A percentile compares a stretch with the other conserved stretches of the same genome.
Evolutionary conservation across 345 rosid genomes (phyloP).

Genomic region (Euphorbia tirucalli): DNA sequence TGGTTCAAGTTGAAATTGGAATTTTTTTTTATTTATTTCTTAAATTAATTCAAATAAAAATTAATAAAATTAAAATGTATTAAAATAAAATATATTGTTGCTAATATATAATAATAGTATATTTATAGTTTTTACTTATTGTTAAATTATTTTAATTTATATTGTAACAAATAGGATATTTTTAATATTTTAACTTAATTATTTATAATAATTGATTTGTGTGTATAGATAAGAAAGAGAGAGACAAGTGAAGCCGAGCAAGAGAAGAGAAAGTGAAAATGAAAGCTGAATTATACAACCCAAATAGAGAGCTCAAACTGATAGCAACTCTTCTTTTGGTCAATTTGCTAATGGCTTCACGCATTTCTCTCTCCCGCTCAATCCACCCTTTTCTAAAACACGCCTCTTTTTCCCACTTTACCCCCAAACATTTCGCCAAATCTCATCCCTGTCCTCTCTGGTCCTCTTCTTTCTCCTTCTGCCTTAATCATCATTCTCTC

Average conservation of each 20-base stretch:
- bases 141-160: no score
- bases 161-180: no score
- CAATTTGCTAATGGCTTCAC: slow-evolving; percentile 34
- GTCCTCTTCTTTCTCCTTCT: slow-evolving; percentile 51
- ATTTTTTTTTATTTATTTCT: no score
- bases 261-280: neutral
- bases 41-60: no score
- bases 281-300: neutral
- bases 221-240: neutral
- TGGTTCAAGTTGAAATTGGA: no score
- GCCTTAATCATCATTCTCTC: slow-evolving; percentile 24
- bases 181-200: no score
- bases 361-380: slow-evolving; percentile 42
- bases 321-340: neutral
- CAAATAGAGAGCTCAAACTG: neutral
- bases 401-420: slow-evolving; percentile 23
- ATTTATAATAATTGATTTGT: no score
- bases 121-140: no score
- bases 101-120: no score
- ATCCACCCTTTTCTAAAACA: slow-evolving; percentile 33
- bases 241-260: neutral
- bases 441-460: slow-evolving; percentile 47
- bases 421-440: slow-evolving; percentile 33
- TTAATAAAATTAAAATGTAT: no score
- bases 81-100: no score